phyloP scores from a whole-genome alignment of 129 eudicot species.

The Arctium lappa region DNA sequence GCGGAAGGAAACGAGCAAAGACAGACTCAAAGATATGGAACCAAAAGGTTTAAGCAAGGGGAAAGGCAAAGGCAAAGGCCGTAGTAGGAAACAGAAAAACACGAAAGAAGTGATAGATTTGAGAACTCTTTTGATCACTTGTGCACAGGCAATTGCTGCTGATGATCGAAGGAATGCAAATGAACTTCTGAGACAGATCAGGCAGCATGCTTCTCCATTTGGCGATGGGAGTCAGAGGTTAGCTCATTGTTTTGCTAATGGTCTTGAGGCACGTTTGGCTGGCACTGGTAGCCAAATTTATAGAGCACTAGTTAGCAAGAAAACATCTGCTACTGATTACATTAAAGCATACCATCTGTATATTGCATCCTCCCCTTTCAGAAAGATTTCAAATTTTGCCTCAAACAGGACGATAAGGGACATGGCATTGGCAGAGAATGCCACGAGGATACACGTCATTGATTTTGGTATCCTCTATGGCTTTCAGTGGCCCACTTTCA shows the following conservation, averaged over 20 bases:
- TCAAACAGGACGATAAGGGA: constrained; percentile 53
- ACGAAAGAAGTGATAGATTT: constrained; percentile 77
- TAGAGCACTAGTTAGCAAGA: constrained; percentile 35
- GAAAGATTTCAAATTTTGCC: constrained; percentile 51
- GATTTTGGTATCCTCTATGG: constrained; percentile 91
- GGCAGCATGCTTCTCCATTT: constrained; percentile 56
- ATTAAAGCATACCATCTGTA: constrained; percentile 62
- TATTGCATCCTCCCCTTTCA: constrained; percentile 59
- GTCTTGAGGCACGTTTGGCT: constrained; percentile 78
- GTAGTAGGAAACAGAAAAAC: constrained; percentile 40
- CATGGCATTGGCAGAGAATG: constrained; percentile 22
- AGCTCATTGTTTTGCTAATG: constrained; percentile 72
- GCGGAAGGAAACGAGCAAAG: constrained; percentile 37
- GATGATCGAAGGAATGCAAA: constrained; percentile 54
- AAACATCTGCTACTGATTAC: constrained; percentile 57
- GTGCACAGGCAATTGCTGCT: constrained; percentile 74
- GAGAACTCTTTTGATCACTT: constrained; percentile 51
- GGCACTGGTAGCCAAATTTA: constrained; percentile 58
- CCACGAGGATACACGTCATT: constrained; percentile 53
- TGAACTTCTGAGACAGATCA: constrained; percentile 50
- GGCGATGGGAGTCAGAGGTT: constrained; percentile 78
- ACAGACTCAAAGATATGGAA: constrained; percentile 18
- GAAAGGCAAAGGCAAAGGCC: constrained; percentile 34
- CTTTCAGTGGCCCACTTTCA: constrained; percentile 80
- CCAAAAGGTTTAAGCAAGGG: constrained; percentile 26